Evolutionary conservation across 2,329 filamentous ascomycete genomes (phyloP), one percentile per base, ranked within the genome.

Genomic region (Penicillium sp.): DNA sequence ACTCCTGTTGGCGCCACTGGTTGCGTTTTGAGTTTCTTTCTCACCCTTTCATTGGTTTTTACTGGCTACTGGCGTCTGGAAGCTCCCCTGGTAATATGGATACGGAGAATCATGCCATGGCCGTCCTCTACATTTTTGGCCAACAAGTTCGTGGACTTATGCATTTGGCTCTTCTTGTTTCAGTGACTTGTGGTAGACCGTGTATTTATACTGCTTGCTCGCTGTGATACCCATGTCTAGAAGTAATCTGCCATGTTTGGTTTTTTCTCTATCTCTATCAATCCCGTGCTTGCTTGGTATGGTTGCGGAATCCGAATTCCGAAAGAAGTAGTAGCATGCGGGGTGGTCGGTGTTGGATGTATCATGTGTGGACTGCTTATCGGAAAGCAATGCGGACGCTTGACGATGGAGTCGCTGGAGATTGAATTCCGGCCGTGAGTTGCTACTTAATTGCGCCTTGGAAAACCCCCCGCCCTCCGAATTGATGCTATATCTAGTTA

Each of bases 191-290:
- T 64, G 62, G 66, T 68, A 67, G 63, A 69, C 62, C 58, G 35
- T 61, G 66, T 66, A 67, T 63, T 60, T 67, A 61, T 66, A 65
- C 66, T 68, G 62, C 65, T 65, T 64, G 60, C 61, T 66, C 60
- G 65, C 63, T 66, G 63, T 63, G 66, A 68, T 68, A 68, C 66
- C 66, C 66, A 60, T 60, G 59, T 61, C 58, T 67, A 65, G 63
- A 67, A 59, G 54, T 60, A 62, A 57, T 57, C 55, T 56, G n/a
- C 31, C 45, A 35, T 11, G 45, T 42, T 43, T 41, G 50, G 12
- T 20, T 31, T 53, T 17, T 17, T 43, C 22, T 34, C 20, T 11
- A 5, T 49, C 8, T 12, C 8, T 20, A 7, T 35, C 14, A 31
- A 31, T 31, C 5, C 28, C 5, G 25, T 25, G 25, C 28, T 31